Conservation (phyloP, 2,329 filamentous ascomycete species). For the Nemania bipapillata region DNA sequence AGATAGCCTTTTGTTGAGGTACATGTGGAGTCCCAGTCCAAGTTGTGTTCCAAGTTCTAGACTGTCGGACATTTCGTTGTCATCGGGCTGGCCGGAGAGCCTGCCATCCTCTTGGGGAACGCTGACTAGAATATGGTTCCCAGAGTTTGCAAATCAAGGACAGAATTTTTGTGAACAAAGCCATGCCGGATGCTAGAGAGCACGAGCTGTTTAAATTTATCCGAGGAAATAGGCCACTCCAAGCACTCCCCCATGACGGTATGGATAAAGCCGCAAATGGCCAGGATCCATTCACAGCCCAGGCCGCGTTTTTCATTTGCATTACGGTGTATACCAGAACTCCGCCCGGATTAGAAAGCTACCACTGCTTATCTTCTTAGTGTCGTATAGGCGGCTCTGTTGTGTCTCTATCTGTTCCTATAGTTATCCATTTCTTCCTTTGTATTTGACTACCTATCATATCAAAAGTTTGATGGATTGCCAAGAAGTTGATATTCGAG, state of each 20-base stretch:
- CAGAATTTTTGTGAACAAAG: constrained; percentile 9
- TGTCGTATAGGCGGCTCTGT: not conserved
- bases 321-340: not conserved
- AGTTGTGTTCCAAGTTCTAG: constrained; percentile 38
- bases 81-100: constrained; percentile 35
- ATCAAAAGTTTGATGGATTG: not conserved
- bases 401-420: not conserved
- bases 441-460: not conserved
- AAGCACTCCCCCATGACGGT: constrained; percentile 16
- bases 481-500: constrained; percentile 22
- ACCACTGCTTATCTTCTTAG: not conserved
- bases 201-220: constrained; percentile 22
- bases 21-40: constrained; percentile 25
- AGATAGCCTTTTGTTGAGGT: constrained; percentile 24
- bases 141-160: constrained; percentile 18
- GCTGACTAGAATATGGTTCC: constrained; percentile 34
- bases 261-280: constrained; percentile 7
- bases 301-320: not conserved
- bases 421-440: not conserved
- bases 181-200: constrained; percentile 7
- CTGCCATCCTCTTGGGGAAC: constrained; percentile 43
- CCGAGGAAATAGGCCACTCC: not conserved
- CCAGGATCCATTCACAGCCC: not conserved
- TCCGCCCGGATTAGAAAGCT: not conserved
- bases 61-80: constrained; percentile 44